Evolutionary conservation across 2,329 filamentous ascomycete species (phyloP), one percentile per base, ranked within the genome.

Genomic region (Cadophora malorum): DNA sequence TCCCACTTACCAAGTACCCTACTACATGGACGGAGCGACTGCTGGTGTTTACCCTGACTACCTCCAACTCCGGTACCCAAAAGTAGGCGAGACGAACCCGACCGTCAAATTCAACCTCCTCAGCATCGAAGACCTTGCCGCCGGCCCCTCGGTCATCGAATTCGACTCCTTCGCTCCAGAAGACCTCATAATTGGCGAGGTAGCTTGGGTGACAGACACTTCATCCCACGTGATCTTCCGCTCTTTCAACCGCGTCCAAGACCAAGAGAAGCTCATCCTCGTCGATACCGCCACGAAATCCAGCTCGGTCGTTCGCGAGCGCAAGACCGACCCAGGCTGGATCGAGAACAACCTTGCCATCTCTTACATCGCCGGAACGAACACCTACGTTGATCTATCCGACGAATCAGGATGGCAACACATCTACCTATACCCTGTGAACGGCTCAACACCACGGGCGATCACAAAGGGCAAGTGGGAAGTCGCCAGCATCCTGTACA

Each of bases 241-340:
- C 14, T 86, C 86, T 0, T 91, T 86, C 79, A 91, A 91, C 76
- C 86, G 90, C 4, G 88, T 91, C 0, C 90, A 92, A 73, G 88
- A 91, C 70, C 78, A 82, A 1, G 88, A 90, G 67, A 89, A 88
- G 69, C 80, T 90, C 16, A 83, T 91, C 1, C 78, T 86, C 0
- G 86, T 91, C 3, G 82, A 90, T 69, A 82, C 85, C 1, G 79
- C 80, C 1, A 80, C 81, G 2, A 77, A 80, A 1, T 78, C 79
- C 0, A 84, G 84, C 10, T 81, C 1, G 85, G 91, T 73, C 23
- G 78, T 81, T 33, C 81, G 82, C 28, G 79, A 83, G 73, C 78
- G 83, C 53, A 79, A 83, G 61, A 82, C 79, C 4, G 79, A 78
- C 25, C 81, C 83, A 67, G 83, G 83, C 6, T 85, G 83, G 83